Conservation (phyloP, 495 filamentous ascomycete species). For the Cenococcum geophilum region DNA sequence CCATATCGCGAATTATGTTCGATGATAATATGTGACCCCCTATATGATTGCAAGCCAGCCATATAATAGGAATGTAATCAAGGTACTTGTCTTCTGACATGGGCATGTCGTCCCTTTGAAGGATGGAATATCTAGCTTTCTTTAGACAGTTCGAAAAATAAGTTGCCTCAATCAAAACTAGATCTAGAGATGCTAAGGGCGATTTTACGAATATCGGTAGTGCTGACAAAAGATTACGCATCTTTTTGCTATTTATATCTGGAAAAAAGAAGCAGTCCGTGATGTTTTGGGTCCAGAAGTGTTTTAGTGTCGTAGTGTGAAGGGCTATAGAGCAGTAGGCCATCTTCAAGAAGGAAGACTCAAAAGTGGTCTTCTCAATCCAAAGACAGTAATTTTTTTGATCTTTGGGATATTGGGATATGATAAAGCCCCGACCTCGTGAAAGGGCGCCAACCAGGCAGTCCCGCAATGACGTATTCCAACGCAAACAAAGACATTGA, state of each 20-base stretch:
- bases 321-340: constrained; percentile 20
- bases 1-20: constrained; percentile 39
- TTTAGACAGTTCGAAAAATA: constrained; percentile 9
- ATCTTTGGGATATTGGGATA: constrained; percentile 23
- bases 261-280: neutral
- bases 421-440: too few species aligned
- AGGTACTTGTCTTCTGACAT: constrained; percentile 24
- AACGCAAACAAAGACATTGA: constrained; percentile 19
- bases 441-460: constrained; percentile 18
- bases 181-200: constrained; percentile 16
- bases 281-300: too few species aligned
- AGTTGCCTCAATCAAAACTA: constrained; percentile 15
- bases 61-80: constrained; percentile 25
- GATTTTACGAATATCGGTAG: constrained; percentile 10
- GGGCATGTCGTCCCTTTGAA: constrained; percentile 12
- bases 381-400: constrained; percentile 23
- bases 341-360: constrained; percentile 10
- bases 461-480: constrained; percentile 16
- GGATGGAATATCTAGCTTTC: constrained; percentile 14
- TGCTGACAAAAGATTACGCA: constrained; percentile 17
- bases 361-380: constrained; percentile 23
- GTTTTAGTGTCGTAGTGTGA: constrained; percentile 10
- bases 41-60: constrained; percentile 6
- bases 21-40: constrained; percentile 3
- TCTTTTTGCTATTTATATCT: constrained; percentile 10